phyloP scores from a whole-genome alignment of 768 basidiomycete genomes.

The Termitomyces heimii region DNA sequence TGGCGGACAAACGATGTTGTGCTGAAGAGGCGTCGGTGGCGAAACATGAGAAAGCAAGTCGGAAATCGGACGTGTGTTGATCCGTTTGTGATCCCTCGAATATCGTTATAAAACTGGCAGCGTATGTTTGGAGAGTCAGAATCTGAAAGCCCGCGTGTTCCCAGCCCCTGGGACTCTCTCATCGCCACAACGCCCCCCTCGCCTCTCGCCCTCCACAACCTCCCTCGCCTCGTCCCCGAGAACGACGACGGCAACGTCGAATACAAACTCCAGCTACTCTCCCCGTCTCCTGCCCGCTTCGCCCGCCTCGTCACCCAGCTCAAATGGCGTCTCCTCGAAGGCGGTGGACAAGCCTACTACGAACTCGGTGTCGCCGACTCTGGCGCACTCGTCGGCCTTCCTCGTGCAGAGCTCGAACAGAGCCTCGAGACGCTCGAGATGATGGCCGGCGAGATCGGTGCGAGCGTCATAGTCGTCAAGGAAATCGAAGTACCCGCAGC shows the following conservation, averaged over 20 bases:
- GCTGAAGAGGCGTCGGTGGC: neutral
- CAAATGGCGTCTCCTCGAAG: constrained; percentile 90
- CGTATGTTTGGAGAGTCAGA: constrained; percentile 80
- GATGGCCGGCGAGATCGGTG: constrained; percentile 94
- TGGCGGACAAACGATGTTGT: constrained; percentile 1
- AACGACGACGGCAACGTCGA: constrained; percentile 86
- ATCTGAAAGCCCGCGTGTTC: constrained; percentile 72
- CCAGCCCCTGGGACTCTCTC: constrained; percentile 79
- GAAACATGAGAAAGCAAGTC: neutral
- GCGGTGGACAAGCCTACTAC: constrained; percentile 79
- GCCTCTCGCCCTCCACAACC: constrained; percentile 25
- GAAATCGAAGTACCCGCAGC: constrained; percentile 73
- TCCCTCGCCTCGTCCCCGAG: constrained; percentile 73
- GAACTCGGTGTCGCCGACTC: constrained; percentile 84
- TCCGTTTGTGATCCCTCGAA: constrained; percentile 22
- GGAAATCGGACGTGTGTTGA: neutral
- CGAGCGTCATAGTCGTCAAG: constrained; percentile 86
- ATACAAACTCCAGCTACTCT: constrained; percentile 88
- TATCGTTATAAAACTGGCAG: constrained; percentile 12
- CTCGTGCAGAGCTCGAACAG: constrained; percentile 65
- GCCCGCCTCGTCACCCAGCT: constrained; percentile 88
- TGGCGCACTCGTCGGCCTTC: constrained; percentile 79
- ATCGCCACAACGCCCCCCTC: constrained; percentile 48
- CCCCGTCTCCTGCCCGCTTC: constrained; percentile 72
- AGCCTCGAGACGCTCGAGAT: constrained; percentile 83